Base-by-base conservation (phyloP, 176 grass and related monocot genomes). In the Coix lacrymajobi region DNA sequence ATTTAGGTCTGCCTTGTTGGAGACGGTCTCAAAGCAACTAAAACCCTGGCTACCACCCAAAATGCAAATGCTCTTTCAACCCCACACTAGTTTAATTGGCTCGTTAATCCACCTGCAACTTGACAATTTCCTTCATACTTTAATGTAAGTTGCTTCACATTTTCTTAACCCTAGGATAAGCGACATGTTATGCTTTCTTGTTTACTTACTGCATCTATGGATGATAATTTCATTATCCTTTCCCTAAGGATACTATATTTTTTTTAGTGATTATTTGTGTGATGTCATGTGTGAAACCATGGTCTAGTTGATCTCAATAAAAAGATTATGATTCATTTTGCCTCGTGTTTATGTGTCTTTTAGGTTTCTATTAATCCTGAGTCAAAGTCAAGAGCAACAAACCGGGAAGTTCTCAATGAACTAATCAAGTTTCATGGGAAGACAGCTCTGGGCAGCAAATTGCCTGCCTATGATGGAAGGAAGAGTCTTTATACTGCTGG, bases 401-500 rank as follows among this genome's bases (percentile, higher is more conserved):
- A 97, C 12, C 89, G 92, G 76, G 85, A 69, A n/a, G 81, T 97
- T 4, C 89, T 97, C 29, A 83, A 33, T 19, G 92, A 94, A 33
- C 80, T 97, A 2, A 80, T 94, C 45, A 90, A 64, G 75, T 26
- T 90, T 66, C 73, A 97, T 63, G 85, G 72, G 62, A 51, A 86
- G 44, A 79, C 86, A 61, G 63, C 79, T 34, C 83, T 97, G 30
- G 92, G 85, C 0, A 83, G 87, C n/a, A n/a, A n/a, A n/a, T n/a
- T n/a, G n/a, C n/a, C n/a, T 24, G 94, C 84, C 62, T 97, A 92
- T 25, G 92, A 97, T 89, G 94, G 94, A 43, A 84, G 85, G 49
- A 94, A 94, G 65, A 94, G 94, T 82, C 89, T 94, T 13, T 97
- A 94, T 32, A 94, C 94, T 79, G 94, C 92, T 17, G 89, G 94